Evolutionary conservation across 805 yeast species (phyloP).

Genomic region (Myxozyma melibiosi): DNA sequence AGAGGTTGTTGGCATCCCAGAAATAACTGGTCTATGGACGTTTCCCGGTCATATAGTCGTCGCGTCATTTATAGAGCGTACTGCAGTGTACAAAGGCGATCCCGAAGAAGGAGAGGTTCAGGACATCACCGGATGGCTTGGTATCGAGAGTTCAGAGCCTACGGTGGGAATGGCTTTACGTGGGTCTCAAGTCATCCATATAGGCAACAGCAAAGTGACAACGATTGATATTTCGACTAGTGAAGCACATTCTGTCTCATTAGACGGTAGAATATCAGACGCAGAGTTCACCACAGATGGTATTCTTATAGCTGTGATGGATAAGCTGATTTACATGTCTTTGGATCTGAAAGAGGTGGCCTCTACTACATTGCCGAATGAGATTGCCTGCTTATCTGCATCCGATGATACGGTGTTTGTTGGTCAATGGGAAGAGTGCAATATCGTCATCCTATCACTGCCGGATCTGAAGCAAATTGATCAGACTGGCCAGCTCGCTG

Average conservation of each 20-base stretch:
- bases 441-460: constrained; percentile 5
- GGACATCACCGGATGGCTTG: constrained; percentile 19
- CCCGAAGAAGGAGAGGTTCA: constrained; percentile 11
- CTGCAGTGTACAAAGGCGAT: constrained; percentile 22
- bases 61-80: constrained; percentile 25
- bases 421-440: constrained; percentile 25
- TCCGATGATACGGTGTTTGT: constrained; percentile 14
- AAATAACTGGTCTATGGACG: constrained; percentile 30
- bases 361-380: constrained; percentile 2
- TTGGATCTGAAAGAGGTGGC: constrained; percentile 2
- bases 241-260: not conserved
- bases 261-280: constrained; percentile 12
- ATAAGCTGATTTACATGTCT: not conserved
- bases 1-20: constrained; percentile 17
- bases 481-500: constrained; percentile 10
- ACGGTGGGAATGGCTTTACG: constrained; percentile 16
- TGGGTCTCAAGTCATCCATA: constrained; percentile 8
- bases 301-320: constrained; percentile 11
- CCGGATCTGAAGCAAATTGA: constrained; percentile 7
- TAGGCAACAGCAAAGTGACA: not conserved
- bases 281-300: constrained; percentile 8
- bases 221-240: not conserved
- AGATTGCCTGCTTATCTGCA: constrained; percentile 24
- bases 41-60: constrained; percentile 17
- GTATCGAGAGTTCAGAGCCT: constrained; percentile 12